These are phyloP conservation scores for Morella rubra DNA, from an alignment of 306 rosid species.

Conservation along the genomic window DNA sequence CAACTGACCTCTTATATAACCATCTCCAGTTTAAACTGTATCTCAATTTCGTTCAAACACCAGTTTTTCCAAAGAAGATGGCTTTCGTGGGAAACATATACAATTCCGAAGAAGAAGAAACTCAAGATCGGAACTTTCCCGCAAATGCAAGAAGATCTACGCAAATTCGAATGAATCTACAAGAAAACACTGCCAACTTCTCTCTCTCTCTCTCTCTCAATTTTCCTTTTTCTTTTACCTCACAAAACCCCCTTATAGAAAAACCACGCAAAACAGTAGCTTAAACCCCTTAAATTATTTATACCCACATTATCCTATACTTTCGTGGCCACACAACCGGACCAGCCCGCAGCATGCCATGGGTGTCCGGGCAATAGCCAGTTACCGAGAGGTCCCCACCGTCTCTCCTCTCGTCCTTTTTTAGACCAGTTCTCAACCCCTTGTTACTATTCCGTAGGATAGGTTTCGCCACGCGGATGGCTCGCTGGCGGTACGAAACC, in stretches of 20 bases:
- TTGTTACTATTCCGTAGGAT: conserved; percentile 3
- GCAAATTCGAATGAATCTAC: conserved; percentile 29
- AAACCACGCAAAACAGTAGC: conserved; percentile 60
- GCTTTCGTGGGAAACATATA: conserved; percentile 14
- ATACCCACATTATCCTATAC: conserved; percentile 13
- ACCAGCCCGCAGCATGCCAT: conserved; percentile 41
- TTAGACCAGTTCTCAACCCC: conserved; percentile 51
- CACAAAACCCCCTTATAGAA: conserved; percentile 41
- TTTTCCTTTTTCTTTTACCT: background rate
- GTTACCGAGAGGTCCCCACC: conserved; percentile 24
- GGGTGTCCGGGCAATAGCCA: conserved; percentile 37
- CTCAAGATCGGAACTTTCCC: conserved; percentile 12
- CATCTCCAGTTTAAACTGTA: conserved; percentile 32
- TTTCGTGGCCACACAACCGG: conserved; percentile 70
- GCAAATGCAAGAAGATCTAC: conserved; percentile 36
- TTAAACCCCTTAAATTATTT: conserved; percentile 52
- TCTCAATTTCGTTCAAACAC: conserved; percentile 34
- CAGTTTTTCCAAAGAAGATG: conserved; percentile 27
- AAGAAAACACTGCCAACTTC: background rate
- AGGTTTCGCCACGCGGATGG: conserved; percentile 51
- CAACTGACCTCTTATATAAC: conserved; percentile 50
- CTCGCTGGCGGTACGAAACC: conserved; percentile 18
- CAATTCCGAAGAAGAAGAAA: conserved; percentile 2
- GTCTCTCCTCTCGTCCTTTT: background rate
- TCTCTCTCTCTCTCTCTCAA: conserved; percentile 15